A percentile compares a stretch with the other conserved stretches of the same genome.
Conservation (phyloP, 305 asterid species). For the Fraxinus sp. region DNA sequence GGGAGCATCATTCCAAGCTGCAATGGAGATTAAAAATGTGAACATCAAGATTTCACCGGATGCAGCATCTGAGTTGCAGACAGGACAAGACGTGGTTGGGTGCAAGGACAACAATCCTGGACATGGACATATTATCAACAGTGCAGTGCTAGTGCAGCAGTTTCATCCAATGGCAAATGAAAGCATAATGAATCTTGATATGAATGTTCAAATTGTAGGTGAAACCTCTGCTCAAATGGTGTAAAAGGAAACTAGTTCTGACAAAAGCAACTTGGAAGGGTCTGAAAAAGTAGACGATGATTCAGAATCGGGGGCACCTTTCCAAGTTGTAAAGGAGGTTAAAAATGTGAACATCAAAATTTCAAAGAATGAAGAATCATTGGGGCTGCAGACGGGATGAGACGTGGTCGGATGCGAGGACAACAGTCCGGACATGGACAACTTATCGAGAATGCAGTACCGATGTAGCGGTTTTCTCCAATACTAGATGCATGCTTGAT, state of each 20-base stretch:
- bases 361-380: background rate
- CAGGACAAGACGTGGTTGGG: background rate
- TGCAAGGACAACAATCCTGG: background rate
- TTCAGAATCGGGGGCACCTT: slow-evolving; percentile 22
- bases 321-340: slow-evolving; percentile 25
- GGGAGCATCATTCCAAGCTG: slow-evolving; percentile 26
- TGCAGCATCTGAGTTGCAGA: background rate
- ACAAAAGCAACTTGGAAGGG: slow-evolving; percentile 41
- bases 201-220: slow-evolving; percentile 27
- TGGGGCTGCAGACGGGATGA: no score
- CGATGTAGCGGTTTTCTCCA: no score
- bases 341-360: slow-evolving; percentile 29
- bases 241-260: slow-evolving; percentile 20
- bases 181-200: slow-evolving; percentile 27
- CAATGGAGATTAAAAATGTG: slow-evolving; percentile 34
- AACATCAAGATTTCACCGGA: background rate
- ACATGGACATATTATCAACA: slow-evolving; percentile 13
- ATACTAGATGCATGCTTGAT: no score
- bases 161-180: slow-evolving; percentile 21
- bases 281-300: slow-evolving; percentile 17
- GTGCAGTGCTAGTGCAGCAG: slow-evolving; percentile 24
- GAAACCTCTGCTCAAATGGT: slow-evolving; percentile 15
- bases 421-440: no score
- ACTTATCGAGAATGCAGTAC: no score
- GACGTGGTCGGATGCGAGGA: no score